These are phyloP conservation scores for Hibiscus syriacus DNA, from an alignment of 345 rosid species.

Conservation along the genomic window DNA sequence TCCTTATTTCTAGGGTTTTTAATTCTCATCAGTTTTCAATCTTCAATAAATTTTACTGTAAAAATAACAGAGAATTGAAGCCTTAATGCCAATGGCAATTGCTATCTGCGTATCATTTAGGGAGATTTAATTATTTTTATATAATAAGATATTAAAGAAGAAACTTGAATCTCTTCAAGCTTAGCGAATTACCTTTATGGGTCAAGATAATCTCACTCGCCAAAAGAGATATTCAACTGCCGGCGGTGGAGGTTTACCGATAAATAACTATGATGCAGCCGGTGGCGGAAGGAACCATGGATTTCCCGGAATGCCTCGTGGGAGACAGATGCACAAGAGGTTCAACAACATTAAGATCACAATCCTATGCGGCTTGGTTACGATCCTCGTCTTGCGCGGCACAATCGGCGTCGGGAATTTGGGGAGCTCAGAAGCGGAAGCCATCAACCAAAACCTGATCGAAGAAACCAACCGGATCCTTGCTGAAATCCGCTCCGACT, in stretches of 20 bases:
- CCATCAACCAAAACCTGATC: slow-evolving; percentile 61
- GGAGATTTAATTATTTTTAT: background rate
- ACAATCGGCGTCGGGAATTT: slow-evolving; percentile 81
- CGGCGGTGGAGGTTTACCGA: slow-evolving; percentile 35
- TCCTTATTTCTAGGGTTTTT: background rate
- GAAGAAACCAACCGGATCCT: slow-evolving; percentile 84
- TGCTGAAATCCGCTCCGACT: slow-evolving; percentile 82
- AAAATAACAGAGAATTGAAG: background rate
- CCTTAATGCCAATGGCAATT: background rate
- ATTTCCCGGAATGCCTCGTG: slow-evolving; percentile 39
- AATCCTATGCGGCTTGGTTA: slow-evolving; percentile 83
- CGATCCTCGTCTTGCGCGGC: slow-evolving; percentile 89
- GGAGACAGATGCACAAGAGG: slow-evolving; percentile 81
- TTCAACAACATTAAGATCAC: slow-evolving; percentile 91
- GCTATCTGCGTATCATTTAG: too few relatives aligned
- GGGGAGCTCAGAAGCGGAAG: slow-evolving; percentile 63
- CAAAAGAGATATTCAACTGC: slow-evolving; percentile 55
- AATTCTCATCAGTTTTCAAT: background rate
- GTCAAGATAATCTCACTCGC: slow-evolving; percentile 46
- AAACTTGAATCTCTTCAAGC: background rate
- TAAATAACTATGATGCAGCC: slow-evolving; percentile 29
- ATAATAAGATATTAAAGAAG: too few relatives aligned
- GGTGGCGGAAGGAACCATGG: slow-evolving; percentile 36
- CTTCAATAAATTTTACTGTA: too few relatives aligned
- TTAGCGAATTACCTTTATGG: slow-evolving; percentile 29